These are phyloP conservation scores for Cubamyces sp. DNA, from an alignment of 768 basidiomycete species.

Conservation along the genomic window DNA sequence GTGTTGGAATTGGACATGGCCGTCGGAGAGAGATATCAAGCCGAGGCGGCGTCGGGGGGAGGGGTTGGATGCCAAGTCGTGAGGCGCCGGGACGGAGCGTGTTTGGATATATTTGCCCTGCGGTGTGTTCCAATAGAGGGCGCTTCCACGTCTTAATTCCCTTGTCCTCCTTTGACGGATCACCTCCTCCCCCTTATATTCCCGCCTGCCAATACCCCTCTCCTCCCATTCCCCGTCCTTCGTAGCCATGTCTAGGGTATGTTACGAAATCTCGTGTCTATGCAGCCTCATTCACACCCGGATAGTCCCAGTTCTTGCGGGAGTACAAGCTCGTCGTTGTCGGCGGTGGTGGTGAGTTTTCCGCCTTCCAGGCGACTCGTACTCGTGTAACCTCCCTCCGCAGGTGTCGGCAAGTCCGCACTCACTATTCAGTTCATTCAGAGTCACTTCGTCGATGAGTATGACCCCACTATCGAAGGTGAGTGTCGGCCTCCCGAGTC, in stretches of 20 bases:
- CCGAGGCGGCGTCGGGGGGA: not conserved
- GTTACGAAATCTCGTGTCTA: conserved; percentile 6
- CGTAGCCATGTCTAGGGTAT: conserved; percentile 40
- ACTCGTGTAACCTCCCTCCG: conserved; percentile 1
- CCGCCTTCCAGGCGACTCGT: not conserved
- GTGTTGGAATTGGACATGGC: too few species aligned
- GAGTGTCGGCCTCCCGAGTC: conserved; percentile 20
- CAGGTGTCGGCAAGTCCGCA: conserved; percentile 84
- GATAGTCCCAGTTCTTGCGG: conserved; percentile 84
- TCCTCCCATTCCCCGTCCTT: conserved; percentile 8
- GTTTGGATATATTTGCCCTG: conserved; percentile 20
- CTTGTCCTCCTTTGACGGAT: conserved; percentile 25
- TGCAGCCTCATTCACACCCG: not conserved
- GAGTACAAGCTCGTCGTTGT: conserved; percentile 99
- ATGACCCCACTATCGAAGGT: conserved; percentile 96
- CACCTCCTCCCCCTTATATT: conserved; percentile 21
- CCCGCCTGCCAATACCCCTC: conserved; percentile 21
- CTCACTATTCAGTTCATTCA: conserved; percentile 99
- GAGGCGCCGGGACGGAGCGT: conserved; percentile 11
- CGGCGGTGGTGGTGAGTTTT: conserved; percentile 85
- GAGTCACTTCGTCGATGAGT: conserved; percentile 91
- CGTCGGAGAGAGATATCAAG: too few species aligned
- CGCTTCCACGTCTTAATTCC: conserved; percentile 23
- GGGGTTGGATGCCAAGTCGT: conserved; percentile 7
- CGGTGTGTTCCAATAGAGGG: conserved; percentile 18